Percentiles rank a stretch among this genome's conserved stretches.
Conservation (phyloP, 345 rosid species). For the Kandelia obovata region DNA sequence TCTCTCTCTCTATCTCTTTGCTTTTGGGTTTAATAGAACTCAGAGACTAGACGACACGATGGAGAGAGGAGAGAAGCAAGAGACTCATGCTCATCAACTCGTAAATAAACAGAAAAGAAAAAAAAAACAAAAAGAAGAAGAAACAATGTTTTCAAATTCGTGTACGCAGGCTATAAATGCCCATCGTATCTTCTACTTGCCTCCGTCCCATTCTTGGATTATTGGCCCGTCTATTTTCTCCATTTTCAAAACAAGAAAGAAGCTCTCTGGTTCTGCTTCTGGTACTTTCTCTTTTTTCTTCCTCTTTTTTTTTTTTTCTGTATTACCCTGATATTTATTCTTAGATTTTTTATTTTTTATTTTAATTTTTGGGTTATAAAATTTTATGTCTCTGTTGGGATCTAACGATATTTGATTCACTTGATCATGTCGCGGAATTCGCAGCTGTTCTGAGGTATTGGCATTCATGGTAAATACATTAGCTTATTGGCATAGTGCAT, state of each 20-base stretch:
- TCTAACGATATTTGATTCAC: slow-evolving; percentile 23
- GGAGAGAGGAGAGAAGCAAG: too few species aligned
- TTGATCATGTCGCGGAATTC: slow-evolving; percentile 39
- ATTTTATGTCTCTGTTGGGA: slow-evolving; percentile 6
- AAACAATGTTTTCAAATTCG: slow-evolving; percentile 40
- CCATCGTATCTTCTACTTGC: slow-evolving; percentile 13
- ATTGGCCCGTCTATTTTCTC: background rate
- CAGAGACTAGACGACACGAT: too few species aligned
- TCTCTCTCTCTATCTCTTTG: too few species aligned
- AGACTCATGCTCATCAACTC: too few species aligned
- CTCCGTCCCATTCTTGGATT: slow-evolving; percentile 21
- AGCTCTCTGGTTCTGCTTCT: slow-evolving; percentile 18
- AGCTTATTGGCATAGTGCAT: background rate
- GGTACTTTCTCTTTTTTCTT: slow-evolving; percentile 8
- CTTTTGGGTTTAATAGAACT: too few species aligned
- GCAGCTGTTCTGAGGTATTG: slow-evolving; percentile 35
- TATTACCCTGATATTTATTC: background rate
- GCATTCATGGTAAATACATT: slow-evolving; percentile 45
- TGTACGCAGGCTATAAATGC: slow-evolving; percentile 51
- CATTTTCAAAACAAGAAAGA: slow-evolving; percentile 16
- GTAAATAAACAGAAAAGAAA: slow-evolving; percentile 4
- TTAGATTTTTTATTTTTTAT: slow-evolving; percentile 1
- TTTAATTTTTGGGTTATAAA: background rate
- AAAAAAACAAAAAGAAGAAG: background rate
- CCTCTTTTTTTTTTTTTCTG: background rate